These are phyloP conservation scores for Mollisiaceae sp. DNA, from an alignment of 2,329 filamentous ascomycete genomes.

Conservation along the genomic window DNA sequence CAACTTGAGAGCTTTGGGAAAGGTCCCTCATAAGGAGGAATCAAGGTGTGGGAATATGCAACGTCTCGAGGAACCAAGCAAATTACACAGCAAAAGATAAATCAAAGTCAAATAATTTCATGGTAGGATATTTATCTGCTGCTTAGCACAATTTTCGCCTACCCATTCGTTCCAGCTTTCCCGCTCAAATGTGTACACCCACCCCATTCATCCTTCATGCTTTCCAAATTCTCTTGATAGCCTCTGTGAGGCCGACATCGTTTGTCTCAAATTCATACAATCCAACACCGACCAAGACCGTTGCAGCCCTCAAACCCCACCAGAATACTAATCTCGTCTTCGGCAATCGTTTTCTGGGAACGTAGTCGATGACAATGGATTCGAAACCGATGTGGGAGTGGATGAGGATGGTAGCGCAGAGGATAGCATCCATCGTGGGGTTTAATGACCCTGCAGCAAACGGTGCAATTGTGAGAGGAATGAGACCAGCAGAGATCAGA, in stretches of 20 bases:
- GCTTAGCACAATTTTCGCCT: constrained; percentile 1
- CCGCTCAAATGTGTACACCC: not conserved
- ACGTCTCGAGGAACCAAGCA: not conserved
- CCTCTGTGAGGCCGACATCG: constrained; percentile 92
- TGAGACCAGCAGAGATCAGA: constrained; percentile 76
- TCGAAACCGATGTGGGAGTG: constrained; percentile 98
- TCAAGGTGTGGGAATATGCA: not conserved
- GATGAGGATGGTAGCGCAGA: constrained; percentile 82
- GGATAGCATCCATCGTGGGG: constrained; percentile 83
- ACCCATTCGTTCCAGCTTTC: not conserved
- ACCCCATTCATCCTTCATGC: constrained; percentile 54
- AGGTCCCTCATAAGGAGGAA: not conserved
- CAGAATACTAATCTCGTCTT: constrained; percentile 67
- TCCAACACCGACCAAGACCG: constrained; percentile 81
- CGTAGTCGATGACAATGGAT: constrained; percentile 88
- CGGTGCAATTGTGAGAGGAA: constrained; percentile 87
- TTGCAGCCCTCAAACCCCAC: constrained; percentile 81
- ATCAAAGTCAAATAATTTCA: not conserved
- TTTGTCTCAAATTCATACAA: constrained; percentile 99
- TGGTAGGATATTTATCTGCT: constrained; percentile 3
- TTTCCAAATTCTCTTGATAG: constrained; percentile 86
- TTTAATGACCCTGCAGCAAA: constrained; percentile 93
- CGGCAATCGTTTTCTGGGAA: constrained; percentile 75
- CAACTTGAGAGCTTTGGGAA: not conserved
- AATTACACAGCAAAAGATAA: not conserved